These are phyloP conservation scores for Loxodes magnus DNA, from an alignment of 73 alveolate species.

Conservation along the genomic window DNA sequence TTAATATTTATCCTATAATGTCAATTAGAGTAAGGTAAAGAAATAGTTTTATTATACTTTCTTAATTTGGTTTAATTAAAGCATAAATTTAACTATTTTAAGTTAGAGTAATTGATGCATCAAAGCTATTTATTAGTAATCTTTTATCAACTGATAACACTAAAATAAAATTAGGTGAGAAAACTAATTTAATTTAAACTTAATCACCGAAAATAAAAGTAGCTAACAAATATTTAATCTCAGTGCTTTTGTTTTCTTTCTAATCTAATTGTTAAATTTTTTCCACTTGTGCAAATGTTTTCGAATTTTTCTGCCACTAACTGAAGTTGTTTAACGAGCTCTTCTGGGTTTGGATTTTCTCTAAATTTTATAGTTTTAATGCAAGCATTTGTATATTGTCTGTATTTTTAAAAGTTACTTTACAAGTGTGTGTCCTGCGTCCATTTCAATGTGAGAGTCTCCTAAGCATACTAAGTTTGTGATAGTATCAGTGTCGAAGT, in stretches of 20 bases:
- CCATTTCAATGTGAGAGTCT: conserved; percentile 96
- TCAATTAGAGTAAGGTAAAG: no score
- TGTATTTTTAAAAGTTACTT: conserved; percentile 39
- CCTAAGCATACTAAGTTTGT: conserved; percentile 96
- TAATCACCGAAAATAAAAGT: no score
- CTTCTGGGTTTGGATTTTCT: conserved; percentile 96
- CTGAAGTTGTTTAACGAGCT: conserved; percentile 77
- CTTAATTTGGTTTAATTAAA: no score
- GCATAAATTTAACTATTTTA: no score
- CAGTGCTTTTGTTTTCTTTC: conserved; percentile 69
- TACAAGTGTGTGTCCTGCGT: conserved; percentile 95
- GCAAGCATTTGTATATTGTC: conserved; percentile 46
- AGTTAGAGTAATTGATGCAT: no score
- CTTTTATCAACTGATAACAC: no score
- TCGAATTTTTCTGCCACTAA: conserved; percentile 91
- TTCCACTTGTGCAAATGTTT: conserved; percentile 76
- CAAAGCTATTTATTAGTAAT: no score
- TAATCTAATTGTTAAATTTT: conserved; percentile 86
- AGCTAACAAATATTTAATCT: no score
- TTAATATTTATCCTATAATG: no score
- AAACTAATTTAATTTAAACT: no score
- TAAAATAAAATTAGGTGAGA: no score
- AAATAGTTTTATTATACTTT: no score
- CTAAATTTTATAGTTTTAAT: conserved; percentile 96
- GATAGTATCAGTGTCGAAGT: conserved; percentile 57